Base-by-base conservation (phyloP, 345 rosid species). In the Clausena lansium region DNA sequence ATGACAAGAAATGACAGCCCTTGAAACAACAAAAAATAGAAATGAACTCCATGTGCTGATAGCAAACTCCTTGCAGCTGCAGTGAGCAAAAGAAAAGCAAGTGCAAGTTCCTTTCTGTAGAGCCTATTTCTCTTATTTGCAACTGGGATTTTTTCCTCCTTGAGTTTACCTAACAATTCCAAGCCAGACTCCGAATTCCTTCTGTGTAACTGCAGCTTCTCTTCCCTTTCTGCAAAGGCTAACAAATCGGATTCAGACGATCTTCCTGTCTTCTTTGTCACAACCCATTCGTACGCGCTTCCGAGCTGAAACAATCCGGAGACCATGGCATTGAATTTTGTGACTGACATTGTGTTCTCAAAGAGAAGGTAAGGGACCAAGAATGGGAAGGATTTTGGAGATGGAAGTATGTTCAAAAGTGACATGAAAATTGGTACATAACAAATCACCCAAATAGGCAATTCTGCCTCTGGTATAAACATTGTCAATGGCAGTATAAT, bases 261-360 rank as follows among this genome's bases (percentile, higher is more conserved):
- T 80, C 97, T 84, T 6, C 98, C 98, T 2, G 94, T 91, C 75
- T 94, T 94, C 83, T 94, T 92, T 7, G 98, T 92, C 64, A 94
- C 98, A 4, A 91, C 92, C 97, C 94, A 92, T 67, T 94, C 97
- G 6, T 94, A 92, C 13, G 98, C 96, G 35, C 94, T 90, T 55
- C 98, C 98, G 0, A 94, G 93, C 88, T 92, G 97, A 68, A 94
- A 94, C 19, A 94, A 79, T 60, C 98, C 98, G 1, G 98, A 94
- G 27, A 94, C 80, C 98, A 92, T 94, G 80, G 98, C 98, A 2
- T 94, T 92, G 92, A 94, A 94, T 79, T 94, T 94, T 65, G 97
- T 94, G 24, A 92, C 96, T 0, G 98, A 94, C 98, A 94, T 92
- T 22, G 97, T 92, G 92, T 94, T 94, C 78, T 94, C 98, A 2